Conservation (phyloP, 2,329 filamentous ascomycete species). For the Elsinoe australis region DNA sequence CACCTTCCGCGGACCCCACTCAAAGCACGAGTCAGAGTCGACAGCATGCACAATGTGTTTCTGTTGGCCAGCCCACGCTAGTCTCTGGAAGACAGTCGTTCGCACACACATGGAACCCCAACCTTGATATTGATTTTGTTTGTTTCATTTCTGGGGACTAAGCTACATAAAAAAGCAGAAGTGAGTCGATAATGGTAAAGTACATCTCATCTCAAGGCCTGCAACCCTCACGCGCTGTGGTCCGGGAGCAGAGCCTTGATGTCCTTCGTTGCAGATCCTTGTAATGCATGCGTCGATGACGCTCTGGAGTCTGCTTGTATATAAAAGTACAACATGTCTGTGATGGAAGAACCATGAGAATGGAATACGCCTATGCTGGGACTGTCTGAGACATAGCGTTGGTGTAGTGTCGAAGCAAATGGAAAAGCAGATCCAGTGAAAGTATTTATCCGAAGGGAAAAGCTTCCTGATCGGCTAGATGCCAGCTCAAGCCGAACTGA, state of each 20-base stretch:
- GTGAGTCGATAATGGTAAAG: background rate
- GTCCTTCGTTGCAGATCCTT: background rate
- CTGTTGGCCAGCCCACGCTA: no score
- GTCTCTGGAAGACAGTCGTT: no score
- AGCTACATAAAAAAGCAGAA: slow-evolving; percentile 14
- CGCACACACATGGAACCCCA: no score
- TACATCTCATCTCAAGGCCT: slow-evolving; percentile 11
- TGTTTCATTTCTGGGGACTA: slow-evolving; percentile 5
- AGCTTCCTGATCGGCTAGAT: background rate
- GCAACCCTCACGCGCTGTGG: background rate
- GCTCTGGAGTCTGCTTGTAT: slow-evolving; percentile 8
- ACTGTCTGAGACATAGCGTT: no score
- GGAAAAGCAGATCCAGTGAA: slow-evolving; percentile 3
- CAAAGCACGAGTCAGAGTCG: slow-evolving; percentile 5
- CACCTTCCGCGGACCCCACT: background rate
- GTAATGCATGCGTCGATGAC: background rate
- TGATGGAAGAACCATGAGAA: background rate
- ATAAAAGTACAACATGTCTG: slow-evolving; percentile 15
- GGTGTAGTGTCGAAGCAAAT: no score
- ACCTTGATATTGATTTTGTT: no score
- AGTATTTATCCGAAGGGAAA: slow-evolving; percentile 10
- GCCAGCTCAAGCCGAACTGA: slow-evolving; percentile 5
- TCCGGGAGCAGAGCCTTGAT: slow-evolving; percentile 1
- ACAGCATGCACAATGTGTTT: background rate
- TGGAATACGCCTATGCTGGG: no score